phyloP scores from a whole-genome alignment of 2,329 filamentous ascomycete species.

The Paracorniculantispora psalliotae region DNA sequence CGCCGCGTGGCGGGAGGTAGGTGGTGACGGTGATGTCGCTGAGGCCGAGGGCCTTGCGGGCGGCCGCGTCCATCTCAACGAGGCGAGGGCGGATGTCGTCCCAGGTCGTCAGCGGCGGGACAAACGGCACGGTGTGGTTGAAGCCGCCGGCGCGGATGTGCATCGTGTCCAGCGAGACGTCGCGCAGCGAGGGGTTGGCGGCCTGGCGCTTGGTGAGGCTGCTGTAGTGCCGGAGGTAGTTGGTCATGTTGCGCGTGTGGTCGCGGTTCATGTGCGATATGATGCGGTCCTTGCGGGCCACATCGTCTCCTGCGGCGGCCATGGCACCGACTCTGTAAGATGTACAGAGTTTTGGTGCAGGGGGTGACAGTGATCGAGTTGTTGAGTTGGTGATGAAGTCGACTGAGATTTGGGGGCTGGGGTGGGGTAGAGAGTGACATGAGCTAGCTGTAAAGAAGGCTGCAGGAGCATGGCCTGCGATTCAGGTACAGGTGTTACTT shows the following conservation, averaged over 20 bases:
- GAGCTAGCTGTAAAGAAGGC: too few species aligned
- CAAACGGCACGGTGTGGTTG: constrained; percentile 54
- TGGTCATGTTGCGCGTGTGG: constrained; percentile 67
- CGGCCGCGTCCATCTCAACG: constrained; percentile 61
- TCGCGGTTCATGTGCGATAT: constrained; percentile 84
- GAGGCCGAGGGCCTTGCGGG: constrained; percentile 56
- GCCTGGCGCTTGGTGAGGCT: constrained; percentile 51
- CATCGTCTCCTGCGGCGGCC: constrained; percentile 18
- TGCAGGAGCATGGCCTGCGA: too few species aligned
- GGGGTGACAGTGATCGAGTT: too few species aligned
- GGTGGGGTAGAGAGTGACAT: too few species aligned
- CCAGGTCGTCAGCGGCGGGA: constrained; percentile 65
- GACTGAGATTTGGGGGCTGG: too few species aligned
- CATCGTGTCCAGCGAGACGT: constrained; percentile 14
- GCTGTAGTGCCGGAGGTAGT: constrained; percentile 73
- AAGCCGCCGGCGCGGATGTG: constrained; percentile 21
- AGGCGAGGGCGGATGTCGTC: constrained; percentile 64
- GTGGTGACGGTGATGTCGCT: constrained; percentile 38
- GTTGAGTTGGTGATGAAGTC: too few species aligned
- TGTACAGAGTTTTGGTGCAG: too few species aligned
- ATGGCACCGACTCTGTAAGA: neutral
- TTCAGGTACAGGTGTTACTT: too few species aligned
- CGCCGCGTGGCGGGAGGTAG: constrained; percentile 37
- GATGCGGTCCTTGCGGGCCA: constrained; percentile 32
- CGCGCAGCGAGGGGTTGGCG: constrained; percentile 41